A percentile compares a stretch with the other conserved stretches of the same genome.
phyloP scores from a whole-genome alignment of 345 rosid species.

The Salix viminalis region DNA sequence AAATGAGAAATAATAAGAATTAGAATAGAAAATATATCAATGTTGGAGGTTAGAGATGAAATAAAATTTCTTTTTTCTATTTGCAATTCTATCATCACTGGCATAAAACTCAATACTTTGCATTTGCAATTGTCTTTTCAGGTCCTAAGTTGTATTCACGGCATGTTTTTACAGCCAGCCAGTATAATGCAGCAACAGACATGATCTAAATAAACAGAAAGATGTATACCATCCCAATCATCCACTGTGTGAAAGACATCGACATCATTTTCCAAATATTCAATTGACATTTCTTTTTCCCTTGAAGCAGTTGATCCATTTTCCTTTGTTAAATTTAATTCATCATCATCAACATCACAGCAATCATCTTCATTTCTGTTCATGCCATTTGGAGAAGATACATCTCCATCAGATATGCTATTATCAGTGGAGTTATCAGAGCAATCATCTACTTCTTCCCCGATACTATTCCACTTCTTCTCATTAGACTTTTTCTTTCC shows the following conservation, averaged over 20 bases:
- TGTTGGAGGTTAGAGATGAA: background rate
- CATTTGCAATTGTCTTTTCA: background rate
- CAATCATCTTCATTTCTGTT: conserved; percentile 16
- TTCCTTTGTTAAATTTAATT: conserved; percentile 29
- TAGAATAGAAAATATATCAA: background rate
- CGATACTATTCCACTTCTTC: conserved; percentile 22
- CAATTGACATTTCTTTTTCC: conserved; percentile 51
- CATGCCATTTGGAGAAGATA: conserved; percentile 10
- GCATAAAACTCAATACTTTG: background rate
- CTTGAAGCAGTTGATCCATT: conserved; percentile 28
- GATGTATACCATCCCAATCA: conserved; percentile 81
- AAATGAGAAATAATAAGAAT: conserved; percentile 16
- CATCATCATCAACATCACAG: conserved; percentile 28
- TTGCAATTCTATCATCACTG: background rate
- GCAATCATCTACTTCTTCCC: conserved; percentile 28
- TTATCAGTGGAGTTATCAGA: conserved; percentile 23
- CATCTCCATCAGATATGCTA: conserved; percentile 25
- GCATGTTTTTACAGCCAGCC: background rate
- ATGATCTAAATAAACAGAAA: conserved; percentile 15
- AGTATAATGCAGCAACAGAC: background rate
- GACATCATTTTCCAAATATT: conserved; percentile 68
- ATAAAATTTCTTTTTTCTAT: background rate
- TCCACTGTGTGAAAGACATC: conserved; percentile 57
- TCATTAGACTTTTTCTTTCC: conserved; percentile 33
- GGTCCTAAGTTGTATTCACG: background rate